Percentiles rank a stretch among this genome's conserved stretches.
phyloP scores from a whole-genome alignment of 1,284 basidiomycete genomes.

The Pholiota adiposa region DNA sequence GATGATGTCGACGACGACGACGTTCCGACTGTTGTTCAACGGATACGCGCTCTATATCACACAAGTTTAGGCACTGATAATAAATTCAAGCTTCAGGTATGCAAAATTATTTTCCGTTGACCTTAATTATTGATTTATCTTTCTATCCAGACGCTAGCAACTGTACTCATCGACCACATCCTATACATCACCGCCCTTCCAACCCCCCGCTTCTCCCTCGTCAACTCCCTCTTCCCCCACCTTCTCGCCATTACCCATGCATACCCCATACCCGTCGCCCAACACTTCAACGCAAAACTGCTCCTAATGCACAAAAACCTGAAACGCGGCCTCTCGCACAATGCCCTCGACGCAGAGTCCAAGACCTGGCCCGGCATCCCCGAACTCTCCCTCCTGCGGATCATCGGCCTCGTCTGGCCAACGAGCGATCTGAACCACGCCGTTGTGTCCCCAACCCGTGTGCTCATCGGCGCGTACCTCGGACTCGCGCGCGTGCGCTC shows the following conservation, averaged over 20 bases:
- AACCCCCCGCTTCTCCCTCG: slow-evolving; percentile 58
- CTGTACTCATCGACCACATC: slow-evolving; percentile 91
- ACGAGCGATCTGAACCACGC: slow-evolving; percentile 94
- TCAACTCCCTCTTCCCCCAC: slow-evolving; percentile 82
- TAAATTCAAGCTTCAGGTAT: slow-evolving; percentile 88
- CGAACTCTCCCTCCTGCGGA: slow-evolving; percentile 83
- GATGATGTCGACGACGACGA: slow-evolving; percentile 73
- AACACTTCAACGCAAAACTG: slow-evolving; percentile 84
- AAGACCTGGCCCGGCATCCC: slow-evolving; percentile 89
- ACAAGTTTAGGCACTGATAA: slow-evolving; percentile 91
- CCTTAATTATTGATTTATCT: slow-evolving; percentile 1
- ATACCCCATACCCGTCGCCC: slow-evolving; percentile 83
- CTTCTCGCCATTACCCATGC: slow-evolving; percentile 79
- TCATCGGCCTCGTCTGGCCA: slow-evolving; percentile 87
- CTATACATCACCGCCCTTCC: slow-evolving; percentile 77
- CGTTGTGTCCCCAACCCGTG: slow-evolving; percentile 84
- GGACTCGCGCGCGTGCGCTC: slow-evolving; percentile 82
- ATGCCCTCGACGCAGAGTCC: slow-evolving; percentile 63
- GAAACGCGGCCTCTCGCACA: slow-evolving; percentile 80
- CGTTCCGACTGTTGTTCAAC: slow-evolving; percentile 84
- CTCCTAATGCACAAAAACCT: slow-evolving; percentile 95
- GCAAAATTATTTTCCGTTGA: slow-evolving; percentile 22
- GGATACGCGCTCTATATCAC: slow-evolving; percentile 91
- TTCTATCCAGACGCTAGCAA: slow-evolving; percentile 69
- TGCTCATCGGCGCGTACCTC: slow-evolving; percentile 93